These are phyloP conservation scores for Crassisporium funariophilum DNA, from an alignment of 768 basidiomycete genomes.

Conservation along the genomic window DNA sequence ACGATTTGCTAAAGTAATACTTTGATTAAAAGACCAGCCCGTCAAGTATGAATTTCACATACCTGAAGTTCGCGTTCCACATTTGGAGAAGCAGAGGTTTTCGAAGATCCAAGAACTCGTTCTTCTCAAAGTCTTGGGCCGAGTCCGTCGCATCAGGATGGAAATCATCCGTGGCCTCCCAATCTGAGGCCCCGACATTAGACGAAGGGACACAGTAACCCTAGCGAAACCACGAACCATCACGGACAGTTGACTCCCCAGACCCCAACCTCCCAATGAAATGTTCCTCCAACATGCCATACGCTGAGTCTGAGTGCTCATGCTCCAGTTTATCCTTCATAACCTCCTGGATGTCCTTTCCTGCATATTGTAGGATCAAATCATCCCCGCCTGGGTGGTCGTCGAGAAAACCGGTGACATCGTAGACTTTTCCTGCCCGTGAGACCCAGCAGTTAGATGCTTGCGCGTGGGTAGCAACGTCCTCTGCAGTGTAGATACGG, in stretches of 20 bases:
- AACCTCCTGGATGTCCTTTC: slow-evolving; percentile 74
- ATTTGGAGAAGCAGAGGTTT: slow-evolving; percentile 86
- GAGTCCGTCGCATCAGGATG: slow-evolving; percentile 89
- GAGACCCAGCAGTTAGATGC: slow-evolving; percentile 79
- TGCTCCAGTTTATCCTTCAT: slow-evolving; percentile 86
- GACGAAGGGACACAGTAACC: not conserved
- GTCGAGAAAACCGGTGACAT: slow-evolving; percentile 78
- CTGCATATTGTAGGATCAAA: slow-evolving; percentile 79
- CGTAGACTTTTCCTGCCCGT: slow-evolving; percentile 82
- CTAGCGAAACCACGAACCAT: slow-evolving; percentile 54
- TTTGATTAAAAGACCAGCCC: slow-evolving; percentile 2
- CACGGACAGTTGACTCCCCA: slow-evolving; percentile 72
- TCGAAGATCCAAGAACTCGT: slow-evolving; percentile 88
- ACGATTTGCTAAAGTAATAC: slow-evolving; percentile 68
- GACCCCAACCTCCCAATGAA: slow-evolving; percentile 80
- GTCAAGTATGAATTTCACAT: slow-evolving; percentile 18
- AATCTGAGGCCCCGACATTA: slow-evolving; percentile 51
- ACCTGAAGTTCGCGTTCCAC: slow-evolving; percentile 86
- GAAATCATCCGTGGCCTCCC: slow-evolving; percentile 89
- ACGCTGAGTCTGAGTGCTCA: slow-evolving; percentile 89
- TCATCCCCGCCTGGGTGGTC: slow-evolving; percentile 98
- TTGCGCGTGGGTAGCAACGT: slow-evolving; percentile 66
- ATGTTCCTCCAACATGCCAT: slow-evolving; percentile 90
- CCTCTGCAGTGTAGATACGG: slow-evolving; percentile 73
- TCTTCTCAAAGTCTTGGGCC: slow-evolving; percentile 80